Percentiles rank a stretch among this genome's conserved stretches.
Evolutionary conservation across 2,329 filamentous ascomycete genomes (phyloP).

Genomic region (Fusarium subtropicale): DNA sequence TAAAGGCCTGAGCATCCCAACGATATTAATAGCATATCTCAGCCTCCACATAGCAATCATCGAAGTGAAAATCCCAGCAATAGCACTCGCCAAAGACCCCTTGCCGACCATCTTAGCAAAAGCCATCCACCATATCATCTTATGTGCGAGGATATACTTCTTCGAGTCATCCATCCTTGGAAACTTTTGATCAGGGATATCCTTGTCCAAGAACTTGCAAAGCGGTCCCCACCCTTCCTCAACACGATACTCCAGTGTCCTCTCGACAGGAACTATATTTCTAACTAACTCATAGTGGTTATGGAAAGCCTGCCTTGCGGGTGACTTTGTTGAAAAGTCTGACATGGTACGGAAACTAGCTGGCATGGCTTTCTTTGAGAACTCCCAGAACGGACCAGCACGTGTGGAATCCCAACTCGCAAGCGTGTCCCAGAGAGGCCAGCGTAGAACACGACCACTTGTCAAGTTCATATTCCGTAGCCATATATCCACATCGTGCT

Average conservation of each 20-base stretch:
- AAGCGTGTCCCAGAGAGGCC: constrained; percentile 36
- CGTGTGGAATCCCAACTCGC: constrained; percentile 13
- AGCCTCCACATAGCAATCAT: constrained; percentile 28
- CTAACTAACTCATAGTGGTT: constrained; percentile 20
- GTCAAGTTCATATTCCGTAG: constrained; percentile 32
- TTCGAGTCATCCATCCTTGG: constrained; percentile 26
- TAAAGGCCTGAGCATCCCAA: constrained; percentile 8
- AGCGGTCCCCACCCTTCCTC: constrained; percentile 34
- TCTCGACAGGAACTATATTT: neutral
- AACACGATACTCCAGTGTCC: constrained; percentile 15
- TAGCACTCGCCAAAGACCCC: neutral
- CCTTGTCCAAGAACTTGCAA: constrained; percentile 21
- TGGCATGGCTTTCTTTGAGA: constrained; percentile 27
- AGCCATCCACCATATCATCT: constrained; percentile 37
- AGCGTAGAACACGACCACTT: constrained; percentile 14
- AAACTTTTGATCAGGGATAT: constrained; percentile 12
- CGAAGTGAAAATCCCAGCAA: constrained; percentile 21
- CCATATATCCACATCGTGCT: constrained; percentile 29
- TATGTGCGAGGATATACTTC: constrained; percentile 27
- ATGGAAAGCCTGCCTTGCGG: constrained; percentile 15
- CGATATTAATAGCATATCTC: neutral
- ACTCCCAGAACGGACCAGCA: constrained; percentile 30
- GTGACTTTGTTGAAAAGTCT: constrained; percentile 23
- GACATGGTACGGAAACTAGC: constrained; percentile 14
- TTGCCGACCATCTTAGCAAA: constrained; percentile 37